Base-by-base conservation (phyloP, 2,329 filamentous ascomycete species). In the Cercospora sp. region DNA sequence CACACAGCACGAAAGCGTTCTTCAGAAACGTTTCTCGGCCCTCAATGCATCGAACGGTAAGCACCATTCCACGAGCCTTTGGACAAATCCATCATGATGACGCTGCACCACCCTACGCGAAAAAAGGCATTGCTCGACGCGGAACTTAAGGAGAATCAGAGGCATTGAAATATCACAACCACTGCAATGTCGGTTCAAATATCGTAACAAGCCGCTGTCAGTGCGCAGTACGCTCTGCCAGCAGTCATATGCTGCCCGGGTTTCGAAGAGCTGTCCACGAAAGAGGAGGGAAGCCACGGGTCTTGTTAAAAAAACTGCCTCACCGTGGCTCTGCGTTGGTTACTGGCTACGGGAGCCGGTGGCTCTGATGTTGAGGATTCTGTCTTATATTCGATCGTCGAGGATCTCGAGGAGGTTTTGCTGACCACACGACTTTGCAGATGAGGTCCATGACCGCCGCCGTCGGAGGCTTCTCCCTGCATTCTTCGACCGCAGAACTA, bases 61-160 rank as follows among this genome's bases (percentile, higher is more conserved):
- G 18, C 2, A 13, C 9, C 45, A n/a, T n/a, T n/a, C n/a, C n/a
- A n/a, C n/a, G n/a, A n/a, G n/a, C n/a, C n/a, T n/a, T n/a, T n/a
- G n/a, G n/a, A n/a, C n/a, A n/a, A n/a, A n/a, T n/a, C n/a, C n/a
- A 45, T 23, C 18, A 60, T 45, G 58, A 62, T 62, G 42, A 62
- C 31, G 8, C 40, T 23, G 60, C 36, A 62, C 60, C 26, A 48
- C 5, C 40, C n/a, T 18, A 53, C 48, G 60, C 42, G 60, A 51
- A 62, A 30, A 13, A 62, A 13, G 23, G n/a, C 42, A 23, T 51
- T 51, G 60, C 42, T 28, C 42, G 60, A 33, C 13, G 60, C 60
- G 60, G 42, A 51, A 42, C 42, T 53, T 7, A 13, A 7, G 6
- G 20, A 0, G 2, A 33, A 30, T 13, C 40, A 30, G 28, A 62